Evolutionary conservation across 2,329 filamentous ascomycete genomes (phyloP).

Genomic region (Nothophoma quercina): DNA sequence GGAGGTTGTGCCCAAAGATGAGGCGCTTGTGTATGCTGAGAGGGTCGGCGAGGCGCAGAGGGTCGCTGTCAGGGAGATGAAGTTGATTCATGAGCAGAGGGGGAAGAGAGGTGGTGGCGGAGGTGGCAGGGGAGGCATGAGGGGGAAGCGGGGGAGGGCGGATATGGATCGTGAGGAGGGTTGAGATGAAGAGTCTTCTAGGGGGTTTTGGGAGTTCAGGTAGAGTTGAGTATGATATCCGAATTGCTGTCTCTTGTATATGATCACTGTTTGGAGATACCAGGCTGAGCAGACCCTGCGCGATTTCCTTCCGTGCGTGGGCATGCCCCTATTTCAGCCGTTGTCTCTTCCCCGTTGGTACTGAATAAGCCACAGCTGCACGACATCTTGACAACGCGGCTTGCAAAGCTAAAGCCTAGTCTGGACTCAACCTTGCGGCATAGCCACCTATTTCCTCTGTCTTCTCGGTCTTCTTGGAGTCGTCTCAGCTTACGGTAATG

Average conservation of each 20-base stretch:
- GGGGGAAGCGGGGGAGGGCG: constrained; percentile 60
- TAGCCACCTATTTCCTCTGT: too few species aligned
- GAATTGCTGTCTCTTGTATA: background rate
- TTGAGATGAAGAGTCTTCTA: constrained; percentile 44
- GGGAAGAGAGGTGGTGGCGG: constrained; percentile 62
- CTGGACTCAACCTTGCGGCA: too few species aligned
- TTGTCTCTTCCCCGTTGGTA: too few species aligned
- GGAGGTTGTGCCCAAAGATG: constrained; percentile 76
- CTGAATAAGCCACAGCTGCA: too few species aligned
- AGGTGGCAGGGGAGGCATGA: constrained; percentile 42
- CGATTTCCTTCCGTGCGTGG: too few species aligned
- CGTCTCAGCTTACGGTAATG: constrained; percentile 46
- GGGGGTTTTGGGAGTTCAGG: background rate
- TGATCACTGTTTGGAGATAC: background rate
- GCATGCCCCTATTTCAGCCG: too few species aligned
- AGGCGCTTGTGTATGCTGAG: constrained; percentile 81
- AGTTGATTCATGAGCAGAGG: constrained; percentile 75
- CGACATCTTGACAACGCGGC: too few species aligned
- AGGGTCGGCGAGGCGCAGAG: constrained; percentile 85
- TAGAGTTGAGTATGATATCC: constrained; percentile 7
- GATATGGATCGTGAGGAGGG: constrained; percentile 81
- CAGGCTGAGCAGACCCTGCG: background rate
- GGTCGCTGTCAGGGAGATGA: constrained; percentile 81
- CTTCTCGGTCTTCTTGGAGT: constrained; percentile 56
- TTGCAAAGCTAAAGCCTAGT: background rate